Evolutionary conservation across 2,329 filamentous ascomycete species (phyloP).

Genomic region (Helotiales sp.): DNA sequence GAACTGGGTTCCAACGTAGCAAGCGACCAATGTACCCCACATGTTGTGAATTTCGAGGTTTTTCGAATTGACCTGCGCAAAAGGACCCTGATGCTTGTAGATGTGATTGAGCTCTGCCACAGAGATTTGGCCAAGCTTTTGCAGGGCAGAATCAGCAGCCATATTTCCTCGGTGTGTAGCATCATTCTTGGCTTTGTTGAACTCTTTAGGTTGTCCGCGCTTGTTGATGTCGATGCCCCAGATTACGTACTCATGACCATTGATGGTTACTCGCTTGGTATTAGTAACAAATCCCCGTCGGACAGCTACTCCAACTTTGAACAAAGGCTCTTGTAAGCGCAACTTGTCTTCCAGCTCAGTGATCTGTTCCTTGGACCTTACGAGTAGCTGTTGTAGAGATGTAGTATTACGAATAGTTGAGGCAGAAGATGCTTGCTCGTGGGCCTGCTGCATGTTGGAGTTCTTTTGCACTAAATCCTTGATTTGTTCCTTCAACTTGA

Average conservation of each 20-base stretch:
- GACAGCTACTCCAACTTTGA: not conserved
- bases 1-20: not conserved
- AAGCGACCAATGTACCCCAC: not conserved
- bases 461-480: not conserved
- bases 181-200: conserved; percentile 1
- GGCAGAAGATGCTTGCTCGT: too few relatives aligned
- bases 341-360: not conserved
- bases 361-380: not conserved
- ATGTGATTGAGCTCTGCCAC: not conserved
- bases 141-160: not conserved
- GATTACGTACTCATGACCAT: too few relatives aligned
- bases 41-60: not conserved
- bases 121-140: not conserved
- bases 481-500: not conserved
- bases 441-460: not conserved
- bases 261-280: not conserved
- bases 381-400: too few relatives aligned
- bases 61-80: not conserved
- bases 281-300: not conserved
- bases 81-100: not conserved
- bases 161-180: conserved; percentile 3
- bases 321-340: not conserved
- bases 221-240: too few relatives aligned
- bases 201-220: not conserved
- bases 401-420: too few relatives aligned